phyloP scores from a whole-genome alignment of 2,329 filamentous ascomycete species.

The Aspergillus brunneoviolaceus region DNA sequence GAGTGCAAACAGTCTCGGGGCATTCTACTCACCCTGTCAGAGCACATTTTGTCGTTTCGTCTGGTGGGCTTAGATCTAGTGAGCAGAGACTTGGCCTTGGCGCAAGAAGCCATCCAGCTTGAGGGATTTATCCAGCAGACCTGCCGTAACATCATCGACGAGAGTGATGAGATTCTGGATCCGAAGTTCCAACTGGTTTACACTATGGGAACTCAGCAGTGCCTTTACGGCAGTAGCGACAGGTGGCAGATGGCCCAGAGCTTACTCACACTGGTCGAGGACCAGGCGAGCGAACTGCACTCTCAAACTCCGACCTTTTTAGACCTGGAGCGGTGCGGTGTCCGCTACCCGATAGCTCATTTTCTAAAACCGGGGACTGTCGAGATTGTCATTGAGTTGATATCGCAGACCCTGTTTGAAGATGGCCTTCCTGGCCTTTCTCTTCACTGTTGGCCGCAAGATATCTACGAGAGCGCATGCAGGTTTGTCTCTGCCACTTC shows the following conservation, averaged over 20 bases:
- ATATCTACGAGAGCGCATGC: slow-evolving; percentile 13
- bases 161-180: slow-evolving; percentile 63
- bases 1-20: neutral
- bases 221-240: slow-evolving; percentile 44
- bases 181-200: slow-evolving; percentile 63
- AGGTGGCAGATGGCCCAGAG: slow-evolving; percentile 3
- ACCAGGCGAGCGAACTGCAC: slow-evolving; percentile 8
- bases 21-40: slow-evolving; percentile 4
- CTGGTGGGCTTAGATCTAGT: slow-evolving; percentile 5
- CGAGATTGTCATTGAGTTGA: too few relatives aligned
- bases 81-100: neutral
- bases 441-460: neutral
- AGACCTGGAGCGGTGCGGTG: slow-evolving; percentile 14
- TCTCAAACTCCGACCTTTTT: slow-evolving; percentile 5
- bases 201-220: slow-evolving; percentile 54
- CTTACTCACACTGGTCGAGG: slow-evolving; percentile 4
- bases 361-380: slow-evolving; percentile 18
- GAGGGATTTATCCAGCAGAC: slow-evolving; percentile 7
- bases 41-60: slow-evolving; percentile 10
- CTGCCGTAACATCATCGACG: slow-evolving; percentile 60
- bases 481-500: slow-evolving; percentile 13
- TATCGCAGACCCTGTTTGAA: too few relatives aligned
- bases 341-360: slow-evolving; percentile 23
- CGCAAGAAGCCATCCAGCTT: neutral
- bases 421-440: too few relatives aligned